Conservation (phyloP, 1,139 yeast species). For the Taphrina deformans region DNA sequence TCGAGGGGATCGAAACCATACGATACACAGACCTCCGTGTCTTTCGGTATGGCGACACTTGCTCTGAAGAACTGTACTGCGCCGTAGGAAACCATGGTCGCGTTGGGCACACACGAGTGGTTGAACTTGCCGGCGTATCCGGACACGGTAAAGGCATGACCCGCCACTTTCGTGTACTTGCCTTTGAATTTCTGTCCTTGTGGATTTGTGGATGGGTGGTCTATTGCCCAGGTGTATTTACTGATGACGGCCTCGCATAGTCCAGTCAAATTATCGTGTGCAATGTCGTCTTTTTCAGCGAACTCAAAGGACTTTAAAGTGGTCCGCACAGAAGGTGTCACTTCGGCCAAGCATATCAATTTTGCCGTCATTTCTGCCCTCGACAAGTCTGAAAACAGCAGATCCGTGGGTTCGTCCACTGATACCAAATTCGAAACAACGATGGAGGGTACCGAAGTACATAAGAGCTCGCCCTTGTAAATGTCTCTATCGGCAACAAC, state of each 20-base stretch:
- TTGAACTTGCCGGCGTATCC: constrained; percentile 22
- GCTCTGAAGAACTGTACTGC: constrained; percentile 17
- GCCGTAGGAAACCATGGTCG: constrained; percentile 24
- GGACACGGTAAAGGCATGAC: constrained; percentile 14
- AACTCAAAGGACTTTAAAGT: not conserved
- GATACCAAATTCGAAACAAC: constrained; percentile 2
- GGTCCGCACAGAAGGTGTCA: not conserved
- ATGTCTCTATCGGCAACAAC: constrained; percentile 4
- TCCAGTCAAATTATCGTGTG: not conserved
- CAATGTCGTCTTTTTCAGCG: not conserved
- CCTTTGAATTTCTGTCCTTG: not conserved
- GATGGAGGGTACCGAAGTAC: constrained; percentile 11
- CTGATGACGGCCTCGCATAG: not conserved
- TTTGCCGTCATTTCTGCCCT: constrained; percentile 23
- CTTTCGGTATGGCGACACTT: not conserved
- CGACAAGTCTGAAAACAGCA: constrained; percentile 15
- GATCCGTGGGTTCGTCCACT: not conserved
- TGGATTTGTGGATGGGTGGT: constrained; percentile 12
- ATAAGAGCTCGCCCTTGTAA: constrained; percentile 12
- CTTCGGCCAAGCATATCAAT: not conserved
- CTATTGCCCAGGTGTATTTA: constrained; percentile 22
- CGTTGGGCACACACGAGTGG: constrained; percentile 25
- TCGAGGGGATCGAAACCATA: constrained; percentile 19
- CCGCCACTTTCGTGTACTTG: constrained; percentile 14
- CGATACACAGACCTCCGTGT: constrained; percentile 17